Evolutionary conservation across 1,284 basidiomycete genomes (phyloP).

Genomic region (Cryptococcus sp.): DNA sequence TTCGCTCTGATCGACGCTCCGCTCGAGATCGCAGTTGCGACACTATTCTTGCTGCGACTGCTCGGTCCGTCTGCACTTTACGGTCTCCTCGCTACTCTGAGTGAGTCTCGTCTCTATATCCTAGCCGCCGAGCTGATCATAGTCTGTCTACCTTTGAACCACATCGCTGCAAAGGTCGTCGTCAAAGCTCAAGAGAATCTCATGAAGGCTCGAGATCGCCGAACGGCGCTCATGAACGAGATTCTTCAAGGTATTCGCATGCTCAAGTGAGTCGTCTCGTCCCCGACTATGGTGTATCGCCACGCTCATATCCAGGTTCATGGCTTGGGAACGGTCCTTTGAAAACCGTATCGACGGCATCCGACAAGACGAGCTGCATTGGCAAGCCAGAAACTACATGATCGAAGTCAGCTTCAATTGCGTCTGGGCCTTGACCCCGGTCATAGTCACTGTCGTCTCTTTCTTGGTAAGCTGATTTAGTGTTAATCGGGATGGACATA

Average conservation of each 20-base stretch:
- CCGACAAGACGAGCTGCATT: constrained; percentile 71
- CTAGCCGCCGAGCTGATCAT: not conserved
- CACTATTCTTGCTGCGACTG: constrained; percentile 70
- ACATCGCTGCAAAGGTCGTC: constrained; percentile 77
- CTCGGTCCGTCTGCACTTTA: constrained; percentile 65
- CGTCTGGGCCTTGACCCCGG: constrained; percentile 57
- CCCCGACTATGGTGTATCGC: not conserved
- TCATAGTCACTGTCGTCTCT: constrained; percentile 45
- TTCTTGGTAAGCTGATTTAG: constrained; percentile 30
- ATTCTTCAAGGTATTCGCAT: constrained; percentile 84
- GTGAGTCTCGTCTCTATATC: constrained; percentile 20
- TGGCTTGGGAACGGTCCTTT: constrained; percentile 92
- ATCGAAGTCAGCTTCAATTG: constrained; percentile 78
- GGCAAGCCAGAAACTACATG: constrained; percentile 75
- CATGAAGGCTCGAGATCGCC: constrained; percentile 86
- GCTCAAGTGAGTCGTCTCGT: constrained; percentile 60
- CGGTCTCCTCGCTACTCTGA: constrained; percentile 71
- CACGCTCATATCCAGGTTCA: constrained; percentile 52
- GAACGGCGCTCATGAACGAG: constrained; percentile 90
- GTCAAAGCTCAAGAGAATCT: constrained; percentile 78
- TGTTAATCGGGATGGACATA: not conserved
- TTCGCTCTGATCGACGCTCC: constrained; percentile 62
- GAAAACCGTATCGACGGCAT: constrained; percentile 68
- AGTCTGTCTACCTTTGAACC: constrained; percentile 80
- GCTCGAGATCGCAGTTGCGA: constrained; percentile 71